These are phyloP conservation scores for Narthecium ossifragum DNA, from an alignment of 106 monocot genomes.

Conservation along the genomic window DNA sequence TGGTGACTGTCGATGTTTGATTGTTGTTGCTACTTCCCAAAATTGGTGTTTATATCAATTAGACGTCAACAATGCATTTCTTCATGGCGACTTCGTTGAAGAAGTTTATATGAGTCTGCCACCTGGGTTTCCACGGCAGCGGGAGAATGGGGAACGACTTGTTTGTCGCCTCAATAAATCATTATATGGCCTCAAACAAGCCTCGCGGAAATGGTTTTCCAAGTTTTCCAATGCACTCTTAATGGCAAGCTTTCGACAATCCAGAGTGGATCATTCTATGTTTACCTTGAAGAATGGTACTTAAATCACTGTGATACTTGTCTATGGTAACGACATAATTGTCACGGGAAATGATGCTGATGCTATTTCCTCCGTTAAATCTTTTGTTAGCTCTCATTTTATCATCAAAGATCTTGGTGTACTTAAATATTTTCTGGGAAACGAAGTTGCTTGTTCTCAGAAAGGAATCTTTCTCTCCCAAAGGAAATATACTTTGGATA, in stretches of 20 bases:
- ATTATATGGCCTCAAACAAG: constrained; percentile 6
- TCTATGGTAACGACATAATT: too few species aligned
- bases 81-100: not conserved
- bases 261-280: not conserved
- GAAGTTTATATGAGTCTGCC: constrained; percentile 3
- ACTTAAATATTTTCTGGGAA: not conserved
- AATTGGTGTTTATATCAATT: not conserved
- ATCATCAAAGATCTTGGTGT: not conserved
- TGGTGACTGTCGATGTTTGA: not conserved
- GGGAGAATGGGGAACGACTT: not conserved
- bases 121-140: not conserved
- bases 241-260: not conserved
- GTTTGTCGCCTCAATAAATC: constrained; percentile 2
- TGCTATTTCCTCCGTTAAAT: not conserved
- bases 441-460: not conserved
- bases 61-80: too few species aligned
- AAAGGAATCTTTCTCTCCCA: not conserved
- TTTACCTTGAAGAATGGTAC: not conserved
- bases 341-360: too few species aligned
- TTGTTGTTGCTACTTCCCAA: not conserved
- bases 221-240: not conserved
- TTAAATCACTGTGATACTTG: not conserved
- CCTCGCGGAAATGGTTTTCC: not conserved
- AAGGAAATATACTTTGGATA: not conserved
- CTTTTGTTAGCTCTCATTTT: not conserved